Base-by-base conservation (phyloP, 2,329 filamentous ascomycete species). In the Aureobasidium leucospermi region DNA sequence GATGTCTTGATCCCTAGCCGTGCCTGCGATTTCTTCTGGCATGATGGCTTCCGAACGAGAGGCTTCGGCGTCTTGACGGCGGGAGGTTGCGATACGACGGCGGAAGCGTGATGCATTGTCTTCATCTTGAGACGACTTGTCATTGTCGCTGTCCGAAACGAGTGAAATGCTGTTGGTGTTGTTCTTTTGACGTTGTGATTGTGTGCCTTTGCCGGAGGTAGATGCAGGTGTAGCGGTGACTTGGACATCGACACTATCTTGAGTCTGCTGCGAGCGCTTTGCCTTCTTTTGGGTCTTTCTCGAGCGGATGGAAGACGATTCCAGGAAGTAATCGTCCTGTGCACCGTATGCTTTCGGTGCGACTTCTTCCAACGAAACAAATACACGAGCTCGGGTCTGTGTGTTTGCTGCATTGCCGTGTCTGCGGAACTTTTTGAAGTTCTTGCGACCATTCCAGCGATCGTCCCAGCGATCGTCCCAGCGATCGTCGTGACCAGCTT, bases 381-480 rank as follows among this genome's bases (percentile, higher is more conserved):
- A 88, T 36, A 88, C 80, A 15, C 76, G 78, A 61, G 79, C 78
- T 4, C 75, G 73, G 36, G 74, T 73, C n/a, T 75, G 73, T 49
- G 68, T 72, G 56, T 63, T 70, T 62, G 60, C 63, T 56, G 63
- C 61, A 6, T 62, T 63, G n/a, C 66, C 65, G 39, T 81, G 81
- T 28, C 83, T 59, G 10, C 63, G 79, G 69, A 99, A 99, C 66
- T 85, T 88, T 72, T 99, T 99, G 76, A 96, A 99, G 69, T 99
- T 97, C 73, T 90, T 93, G 45, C 93, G 82, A 0, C 93, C 94
- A 69, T 96, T 96, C 94, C 94, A 99, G 41, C 80, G 81, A 0
- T 90, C 85, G 65, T 96, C 84, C 94, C 94, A 99, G 41, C 80
- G 81, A 0, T 90, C 85, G 65, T 96, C 84, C 92, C 93, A 96